Evolutionary conservation across 768 basidiomycete genomes (phyloP), one percentile per base, ranked within the genome.

Genomic region (Boletus reticuloceps): DNA sequence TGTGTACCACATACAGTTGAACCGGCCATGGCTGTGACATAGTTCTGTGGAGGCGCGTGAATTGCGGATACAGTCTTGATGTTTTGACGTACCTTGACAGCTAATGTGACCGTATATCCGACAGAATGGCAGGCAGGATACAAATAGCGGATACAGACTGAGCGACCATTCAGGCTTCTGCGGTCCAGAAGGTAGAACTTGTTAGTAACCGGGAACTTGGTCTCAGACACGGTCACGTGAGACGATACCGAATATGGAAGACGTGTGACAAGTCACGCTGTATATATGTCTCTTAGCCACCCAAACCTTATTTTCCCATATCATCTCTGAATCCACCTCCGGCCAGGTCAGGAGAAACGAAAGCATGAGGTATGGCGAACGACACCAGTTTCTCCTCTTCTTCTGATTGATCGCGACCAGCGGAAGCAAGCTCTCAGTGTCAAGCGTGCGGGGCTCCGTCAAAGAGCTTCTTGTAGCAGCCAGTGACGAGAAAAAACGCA

Each of bases 381-480:
- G 53, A 50, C 11, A n/a, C 36, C 36, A 13, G 3, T 7, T 7
- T 16, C 1, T 29, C 13, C 12, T n/a, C 16, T 3, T 29, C 0
- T 34, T 20, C 55, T 66, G 17, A 61, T 22, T 0, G 25, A 8
- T 5, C 41, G 12, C 14, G 4, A 17, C 46, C 55, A 73, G 70
- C 68, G 69, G 75, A 66, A 83, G 81, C 72, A 97, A 96, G 82
- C 89, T 97, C 76, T 92, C 91, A 88, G 95, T 96, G 85, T 85
- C 94, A 88, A 96, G 94, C 88, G 96, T 99, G 92, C 96, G 97
- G 87, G 87, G 86, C 79, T 93, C 91, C 71, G 84, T 98, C 77
- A 91, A 91, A 77, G 91, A 93, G 63, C 84, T 98, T 61, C 82
- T 96, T 58, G 84, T 81, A 54, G 85, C 88, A 17, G 85, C 93